Evolutionary conservation across 768 basidiomycete species (phyloP), one percentile per base, ranked within the genome.

Genomic region (Mycena epipterygia): DNA sequence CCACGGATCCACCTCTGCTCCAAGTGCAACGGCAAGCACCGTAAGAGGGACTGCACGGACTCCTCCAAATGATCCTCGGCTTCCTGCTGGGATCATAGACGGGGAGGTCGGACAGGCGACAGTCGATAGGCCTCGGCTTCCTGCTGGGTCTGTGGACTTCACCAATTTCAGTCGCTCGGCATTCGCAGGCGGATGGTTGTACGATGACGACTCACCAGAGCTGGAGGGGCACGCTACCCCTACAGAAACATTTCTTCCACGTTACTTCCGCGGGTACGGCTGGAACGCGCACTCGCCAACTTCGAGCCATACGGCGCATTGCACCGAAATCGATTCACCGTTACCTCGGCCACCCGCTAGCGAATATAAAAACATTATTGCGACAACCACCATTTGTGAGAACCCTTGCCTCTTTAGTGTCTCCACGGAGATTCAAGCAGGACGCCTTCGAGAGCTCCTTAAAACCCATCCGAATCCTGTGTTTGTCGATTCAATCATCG

Each of bases 141-240:
- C 62, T 12, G 62, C 62, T 64, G 51, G 62, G 62, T 32, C 49
- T 64, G 14, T 19, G 7, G 61, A 63, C 9, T 63, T 63, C 19
- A 27, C 62, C 1, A 14, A 16, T 21, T 64, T 64, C n/a, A 42
- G 25, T 32, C 51, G 62, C 14, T 12, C 29, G 23, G 51, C 52
- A 3, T 53, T 64, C 13, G 35, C 51, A 16, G 0, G 23, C 27
- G 12, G 32, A 1, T 8, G 32, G 35, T 35, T 11, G 33, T 8
- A 23, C 1, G 5, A 56, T 11, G 53, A 56, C 33, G n/a, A 56
- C 53, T 35, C 53, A 56, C 53, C 33, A 11, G 32, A 21, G 14
- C 4, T 33, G 6, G 32, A 55, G 5, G 39, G 4, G 7, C 39
- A 11, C 4, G 8, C 12, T 17, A 17, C 16, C 11, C 16, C 16